Evolutionary conservation across 805 yeast species (phyloP), one percentile per base, ranked within the genome.

Genomic region (Sugiyamaella americana): DNA sequence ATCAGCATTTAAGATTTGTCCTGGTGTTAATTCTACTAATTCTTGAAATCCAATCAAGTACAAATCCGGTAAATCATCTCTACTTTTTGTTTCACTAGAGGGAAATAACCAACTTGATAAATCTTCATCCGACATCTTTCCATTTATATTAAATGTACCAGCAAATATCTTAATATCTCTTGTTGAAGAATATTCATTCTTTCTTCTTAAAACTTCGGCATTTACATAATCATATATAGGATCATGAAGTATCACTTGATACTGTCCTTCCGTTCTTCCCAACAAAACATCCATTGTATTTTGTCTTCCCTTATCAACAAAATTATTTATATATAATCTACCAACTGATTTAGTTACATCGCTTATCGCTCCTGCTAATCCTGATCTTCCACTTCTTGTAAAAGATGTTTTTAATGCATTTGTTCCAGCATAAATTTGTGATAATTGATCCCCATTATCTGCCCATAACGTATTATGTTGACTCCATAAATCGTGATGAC

Each of bases 301-400:
- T 61, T 93, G 99, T 51, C 88, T 85, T 37, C 80, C 82, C 57
- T 85, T 85, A 66, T 93, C 99, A 58, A 87, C 89, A 66, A 93
- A 93, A 53, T 94, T 91, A 67, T 93, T 93, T 62, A 93, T 91
- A 63, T 93, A 93, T 78, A 93, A 80, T 65, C 99, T 74, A 37
- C 95, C 82, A 5, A 93, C 96, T 0, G 96, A 87, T 65, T 93
- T 93, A 1, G 98, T 88, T 3, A 94, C 96, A 67, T 93, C 99
- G 0, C 96, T 84, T n/a, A 93, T 66, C 0, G 97, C 96, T 30
- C 98, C 97, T 0, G 98, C 98, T 46, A 93, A 68, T 38, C 91
- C 87, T 97, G 89, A 88, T 59, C 89, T 91, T 20, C 98, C 98
- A 23, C 86, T 82, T 61, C 99, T 76, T 1, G 98, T 86, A 60